Conservation (phyloP, 1,139 yeast genomes). For the Saccharomyces hybrid region DNA sequence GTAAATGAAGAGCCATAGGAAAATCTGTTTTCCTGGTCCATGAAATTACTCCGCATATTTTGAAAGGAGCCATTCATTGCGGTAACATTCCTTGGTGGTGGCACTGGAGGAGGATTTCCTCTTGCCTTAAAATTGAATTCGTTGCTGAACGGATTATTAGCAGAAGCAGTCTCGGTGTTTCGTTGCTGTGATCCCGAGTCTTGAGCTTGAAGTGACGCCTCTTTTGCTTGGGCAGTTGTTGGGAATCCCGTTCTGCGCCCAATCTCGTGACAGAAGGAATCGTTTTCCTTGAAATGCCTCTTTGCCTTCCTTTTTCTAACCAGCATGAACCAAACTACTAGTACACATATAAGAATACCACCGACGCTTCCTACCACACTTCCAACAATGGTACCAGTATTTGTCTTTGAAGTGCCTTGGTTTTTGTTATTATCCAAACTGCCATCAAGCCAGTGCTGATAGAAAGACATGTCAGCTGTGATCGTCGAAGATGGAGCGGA, state of each 20-base stretch:
- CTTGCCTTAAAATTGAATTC: constrained; percentile 16
- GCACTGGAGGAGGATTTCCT: constrained; percentile 7
- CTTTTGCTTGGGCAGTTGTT: not conserved
- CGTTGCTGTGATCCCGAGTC: not conserved
- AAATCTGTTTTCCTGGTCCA: constrained; percentile 4
- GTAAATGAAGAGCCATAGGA: constrained; percentile 11
- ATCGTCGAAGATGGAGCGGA: constrained; percentile 25
- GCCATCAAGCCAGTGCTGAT: constrained; percentile 22
- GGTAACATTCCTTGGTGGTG: constrained; percentile 5
- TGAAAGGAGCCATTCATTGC: not conserved
- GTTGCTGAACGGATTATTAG: constrained; percentile 15
- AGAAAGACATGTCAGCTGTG: constrained; percentile 30
- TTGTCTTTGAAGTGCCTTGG: constrained; percentile 1
- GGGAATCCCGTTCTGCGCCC: not conserved
- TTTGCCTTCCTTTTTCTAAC: constrained; percentile 4
- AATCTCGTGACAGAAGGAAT: not conserved
- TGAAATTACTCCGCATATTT: not conserved
- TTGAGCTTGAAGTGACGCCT: not conserved
- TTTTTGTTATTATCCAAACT: constrained; percentile 8
- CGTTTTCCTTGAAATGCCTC: not conserved
- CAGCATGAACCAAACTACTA: constrained; percentile 8
- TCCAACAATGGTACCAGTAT: constrained; percentile 14
- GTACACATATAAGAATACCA: constrained; percentile 8
- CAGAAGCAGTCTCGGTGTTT: constrained; percentile 2
- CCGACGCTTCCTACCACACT: constrained; percentile 16